Base-by-base conservation (phyloP, 495 filamentous ascomycete species). In the Aspergillus cavernicola region DNA sequence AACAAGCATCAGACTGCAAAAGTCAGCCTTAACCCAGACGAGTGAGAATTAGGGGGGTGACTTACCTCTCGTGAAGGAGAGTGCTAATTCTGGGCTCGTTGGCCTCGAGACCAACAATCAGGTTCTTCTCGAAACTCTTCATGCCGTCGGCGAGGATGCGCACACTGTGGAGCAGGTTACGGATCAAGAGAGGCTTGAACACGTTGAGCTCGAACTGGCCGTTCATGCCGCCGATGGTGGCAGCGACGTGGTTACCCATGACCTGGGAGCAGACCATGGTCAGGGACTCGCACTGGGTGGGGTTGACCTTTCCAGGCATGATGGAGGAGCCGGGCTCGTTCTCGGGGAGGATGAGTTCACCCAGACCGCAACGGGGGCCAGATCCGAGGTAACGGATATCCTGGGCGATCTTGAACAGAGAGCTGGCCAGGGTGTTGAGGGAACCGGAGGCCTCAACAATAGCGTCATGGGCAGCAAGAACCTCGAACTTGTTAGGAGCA, bases 251-350 rank as follows among this genome's bases (percentile, higher is more conserved):
- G 78, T 98, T 98, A 60, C 93, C 93, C 81, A 97, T 95, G 31
- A 98, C 95, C 71, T 98, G 93, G 3, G 90, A 82, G 77, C 92
- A 97, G 50, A 98, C 72, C 93, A 98, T 98, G 56, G 93, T 98
- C 69, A 98, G 75, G 32, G 92, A 88, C 80, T 98, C 93, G 74
- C 90, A 95, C 76, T 98, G 93, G 22, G 93, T 98, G 29, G 93
- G 93, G 80, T 98, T 98, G 62, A 98, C 93, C 80, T 98, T 98
- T 61, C 93, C 93, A 24, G 93, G 93, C 93, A 98, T 98, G 76
- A 98, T 97, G 50, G 88, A 93, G 61, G 83, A 88, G 41, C 93
- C 93, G 15, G 93, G 93, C 80, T 98, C 93, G 74, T 98, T 98
- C 78, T 98, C 93, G 32, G 93, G 93, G 22, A 98, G 83, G 56